Conservation (phyloP, 1,284 basidiomycete genomes). For the Gymnopus androsaceus region DNA sequence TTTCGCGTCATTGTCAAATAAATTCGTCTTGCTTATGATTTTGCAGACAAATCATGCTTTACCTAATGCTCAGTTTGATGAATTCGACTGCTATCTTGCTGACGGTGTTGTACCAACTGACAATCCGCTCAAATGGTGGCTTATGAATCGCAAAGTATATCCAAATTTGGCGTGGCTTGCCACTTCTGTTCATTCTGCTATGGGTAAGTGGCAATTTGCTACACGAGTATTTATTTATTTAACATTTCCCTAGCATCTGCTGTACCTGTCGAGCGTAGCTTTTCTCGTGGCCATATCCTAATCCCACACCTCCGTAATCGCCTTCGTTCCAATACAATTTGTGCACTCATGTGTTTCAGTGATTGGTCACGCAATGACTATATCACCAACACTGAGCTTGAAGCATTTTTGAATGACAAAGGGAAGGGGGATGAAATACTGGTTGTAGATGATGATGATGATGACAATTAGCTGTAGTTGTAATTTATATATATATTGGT, state of each 20-base stretch:
- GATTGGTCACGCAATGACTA: conserved; percentile 19
- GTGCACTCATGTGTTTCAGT: conserved; percentile 27
- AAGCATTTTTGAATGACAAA: no score
- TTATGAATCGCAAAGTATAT: no score
- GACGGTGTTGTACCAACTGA: neutral
- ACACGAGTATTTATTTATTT: neutral
- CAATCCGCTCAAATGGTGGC: neutral
- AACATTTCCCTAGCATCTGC: neutral
- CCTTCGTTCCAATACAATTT: conserved; percentile 22
- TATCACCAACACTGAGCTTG: no score
- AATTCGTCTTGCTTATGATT: neutral
- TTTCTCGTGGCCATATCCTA: no score
- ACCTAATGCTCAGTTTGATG: neutral
- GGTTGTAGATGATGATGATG: no score
- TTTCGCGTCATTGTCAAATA: neutral
- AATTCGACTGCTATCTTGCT: neutral
- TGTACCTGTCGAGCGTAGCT: no score
- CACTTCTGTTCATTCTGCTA: neutral
- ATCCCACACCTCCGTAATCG: conserved; percentile 23
- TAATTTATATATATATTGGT: no score
- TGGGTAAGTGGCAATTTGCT: neutral
- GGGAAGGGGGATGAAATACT: no score
- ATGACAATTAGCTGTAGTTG: no score
- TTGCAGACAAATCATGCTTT: neutral
- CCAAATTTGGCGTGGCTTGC: neutral